Base-by-base conservation (phyloP, 2,329 filamentous ascomycete genomes). In the Gyromitra esculenta region DNA sequence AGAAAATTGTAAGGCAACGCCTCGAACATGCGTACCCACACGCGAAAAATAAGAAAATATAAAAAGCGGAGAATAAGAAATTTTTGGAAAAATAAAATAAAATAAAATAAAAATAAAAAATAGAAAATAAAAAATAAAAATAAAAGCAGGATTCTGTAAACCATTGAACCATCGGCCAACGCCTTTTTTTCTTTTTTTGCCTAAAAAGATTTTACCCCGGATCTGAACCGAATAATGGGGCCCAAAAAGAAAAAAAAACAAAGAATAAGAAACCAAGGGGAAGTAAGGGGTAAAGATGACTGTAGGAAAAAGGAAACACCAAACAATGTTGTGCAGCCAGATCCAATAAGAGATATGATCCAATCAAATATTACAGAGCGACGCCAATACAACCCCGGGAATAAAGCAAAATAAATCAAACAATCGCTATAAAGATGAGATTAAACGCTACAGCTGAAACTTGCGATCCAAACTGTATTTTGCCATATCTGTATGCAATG, bases 11-110 rank as follows among this genome's bases (percentile, higher is more conserved):
- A 60, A 78, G 71, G 60, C 35, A 43, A 50, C 35, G 73, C 62
- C 69, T 52, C 65, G 67, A 77, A 76, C 73, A 75, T 75, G 78
- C 78, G 80, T 72, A 78, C 76, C 45, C 74, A 64, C 64, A 70
- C 77, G 77, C 78, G 59, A 66, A 62, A 75, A 71, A 68, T 77
- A 81, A 75, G 56, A 78, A 80, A 80, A 80, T 77, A 80, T 82
- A 35, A n/a, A 37, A 54, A 54, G 13, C 80, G 75, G 81, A 80
- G 77, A 81, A 80, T 80, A 81, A 79, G 73, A 76, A 64, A 79
- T 80, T 75, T 75, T 57, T 54, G 73, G 79, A 77, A 78, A 78
- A 78, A 79, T 80, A 80, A 73, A 67, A 78, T 76, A 76, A 79
- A 41, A 75, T 74, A 74, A 77, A 77, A 72, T 72, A 56, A 78